phyloP scores from a whole-genome alignment of 306 rosid genomes.

The Dalbergia cultrata region DNA sequence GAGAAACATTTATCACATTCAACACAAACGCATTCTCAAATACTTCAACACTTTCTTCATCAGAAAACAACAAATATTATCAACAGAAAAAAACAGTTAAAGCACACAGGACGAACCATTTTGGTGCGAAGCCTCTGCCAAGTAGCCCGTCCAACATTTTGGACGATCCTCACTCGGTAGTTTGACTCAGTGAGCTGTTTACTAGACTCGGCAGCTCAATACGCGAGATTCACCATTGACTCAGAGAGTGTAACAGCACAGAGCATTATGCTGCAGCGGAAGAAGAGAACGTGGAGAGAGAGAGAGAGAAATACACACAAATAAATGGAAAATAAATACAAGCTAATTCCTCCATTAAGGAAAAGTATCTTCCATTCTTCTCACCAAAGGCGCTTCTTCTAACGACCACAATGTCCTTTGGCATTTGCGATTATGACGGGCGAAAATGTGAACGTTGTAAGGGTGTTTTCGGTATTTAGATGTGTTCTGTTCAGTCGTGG shows the following conservation, averaged over 20 bases:
- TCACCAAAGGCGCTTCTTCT: constrained; percentile 38
- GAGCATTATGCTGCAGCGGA: constrained; percentile 13
- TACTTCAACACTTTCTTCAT: constrained; percentile 1
- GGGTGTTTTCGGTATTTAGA: constrained; percentile 53
- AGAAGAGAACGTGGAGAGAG: constrained; percentile 24
- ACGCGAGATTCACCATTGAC: constrained; percentile 41
- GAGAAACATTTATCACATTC: not conserved
- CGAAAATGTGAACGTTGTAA: constrained; percentile 47
- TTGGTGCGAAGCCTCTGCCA: constrained; percentile 76
- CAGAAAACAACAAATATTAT: not conserved
- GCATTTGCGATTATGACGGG: constrained; percentile 15
- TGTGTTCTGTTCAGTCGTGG: not conserved
- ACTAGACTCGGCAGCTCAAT: constrained; percentile 51
- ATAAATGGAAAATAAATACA: not conserved
- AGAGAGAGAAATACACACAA: not conserved
- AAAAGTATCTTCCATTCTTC: constrained; percentile 29
- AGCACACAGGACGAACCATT: constrained; percentile 64
- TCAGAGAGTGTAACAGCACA: constrained; percentile 16
- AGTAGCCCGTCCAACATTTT: constrained; percentile 88
- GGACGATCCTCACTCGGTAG: constrained; percentile 40
- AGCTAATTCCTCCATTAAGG: not conserved
- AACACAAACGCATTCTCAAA: constrained; percentile 29
- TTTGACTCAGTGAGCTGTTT: constrained; percentile 41
- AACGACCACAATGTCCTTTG: constrained; percentile 52
- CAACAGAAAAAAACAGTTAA: not conserved